Evolutionary conservation across 768 basidiomycete genomes (phyloP), one percentile per base, ranked within the genome.

Genomic region (Chlorophyllum brunneum): DNA sequence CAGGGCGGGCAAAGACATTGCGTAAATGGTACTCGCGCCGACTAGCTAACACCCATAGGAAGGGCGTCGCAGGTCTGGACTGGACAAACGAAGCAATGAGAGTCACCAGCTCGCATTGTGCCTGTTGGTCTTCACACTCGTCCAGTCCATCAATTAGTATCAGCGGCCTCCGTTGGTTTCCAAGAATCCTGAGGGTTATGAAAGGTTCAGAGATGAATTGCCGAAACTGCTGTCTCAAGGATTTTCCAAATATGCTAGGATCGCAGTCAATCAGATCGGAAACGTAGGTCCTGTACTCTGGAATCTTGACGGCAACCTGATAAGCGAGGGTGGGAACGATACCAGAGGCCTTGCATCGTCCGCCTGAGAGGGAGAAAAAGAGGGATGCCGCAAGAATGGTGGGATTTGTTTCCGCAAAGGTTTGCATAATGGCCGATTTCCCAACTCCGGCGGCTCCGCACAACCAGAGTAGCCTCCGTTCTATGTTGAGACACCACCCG

Each of bases 381-480:
- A 50, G 48, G 8, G 38, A 13, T 41, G 37, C 48, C 6, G 38
- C 48, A 9, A 50, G 39, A n/a, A 2, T 11, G 9, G 6, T 0
- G 10, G 38, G 41, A 11, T 9, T 11, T 9, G n/a, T 3, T 22
- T 50, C 48, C 10, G 48, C 48, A 7, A 50, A 13, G 7, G 38
- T 40, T 23, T 50, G 38, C 29, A 50, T 40, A n/a, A 50, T 50
- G 4, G 48, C 48, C 13, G 48, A 50, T 30, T 50, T 50, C 18
- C 48, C 48, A 13, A 41, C 48, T 0, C 48, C 48, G 3, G 48
- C 48, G 2, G 38, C n/a, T 3, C 48, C 48, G 15, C 29, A 20
- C 11, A 50, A 30, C 48, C 48, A 50, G 1, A 15, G 2, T 4
- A 50, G 22, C 4, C 11, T 38, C 18, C 5, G 24, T 11, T 40